Evolutionary conservation across 1,284 basidiomycete species (phyloP), one percentile per base, ranked within the genome.

Genomic region (Exsudoporus floridanus): DNA sequence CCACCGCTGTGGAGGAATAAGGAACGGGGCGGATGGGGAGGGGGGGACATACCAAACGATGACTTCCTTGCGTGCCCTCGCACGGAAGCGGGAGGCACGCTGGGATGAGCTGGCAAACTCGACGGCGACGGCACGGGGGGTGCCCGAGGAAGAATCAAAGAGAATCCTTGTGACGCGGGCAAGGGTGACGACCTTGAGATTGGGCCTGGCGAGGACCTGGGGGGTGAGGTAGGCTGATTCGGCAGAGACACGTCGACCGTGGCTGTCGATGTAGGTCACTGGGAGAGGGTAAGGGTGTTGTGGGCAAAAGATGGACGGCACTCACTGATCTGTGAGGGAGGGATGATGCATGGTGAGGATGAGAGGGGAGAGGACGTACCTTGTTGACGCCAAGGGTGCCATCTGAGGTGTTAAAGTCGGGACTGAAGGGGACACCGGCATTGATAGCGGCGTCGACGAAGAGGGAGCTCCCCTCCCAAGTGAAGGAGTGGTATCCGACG

Each of bases 141-240:
- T 63, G 3, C 67, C 70, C 0, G 62, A 41, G 58, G 62, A 40
- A 63, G 70, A 73, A 50, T 85, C 82, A 63, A 90, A 89, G 3
- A 86, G 51, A 19, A 88, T 69, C 25, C 74, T 76, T 9, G 80
- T 83, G 13, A 78, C 82, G 16, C 74, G 74, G 0, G 82, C 78
- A 38, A 77, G 70, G 9, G 78, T 76, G 1, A 75, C 74, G 27
- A 89, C 77, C 28, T 74, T 84, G 28, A 89, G 72, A 60, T 89
- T 88, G 16, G 77, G 76, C 36, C 86, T 75, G 3, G 75, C 72
- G 8, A 88, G 73, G 2, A 86, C 85, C 0, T 79, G 73, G 1
- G 77, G 69, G 0, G 84, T 86, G 25, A 89, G 74, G 60, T 89
- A 89, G 0, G 82, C 83, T 1, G 77, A 70, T 60, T 88, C 84